phyloP scores from a whole-genome alignment of 23 red algal species.

The Gracilaria gracilis region DNA sequence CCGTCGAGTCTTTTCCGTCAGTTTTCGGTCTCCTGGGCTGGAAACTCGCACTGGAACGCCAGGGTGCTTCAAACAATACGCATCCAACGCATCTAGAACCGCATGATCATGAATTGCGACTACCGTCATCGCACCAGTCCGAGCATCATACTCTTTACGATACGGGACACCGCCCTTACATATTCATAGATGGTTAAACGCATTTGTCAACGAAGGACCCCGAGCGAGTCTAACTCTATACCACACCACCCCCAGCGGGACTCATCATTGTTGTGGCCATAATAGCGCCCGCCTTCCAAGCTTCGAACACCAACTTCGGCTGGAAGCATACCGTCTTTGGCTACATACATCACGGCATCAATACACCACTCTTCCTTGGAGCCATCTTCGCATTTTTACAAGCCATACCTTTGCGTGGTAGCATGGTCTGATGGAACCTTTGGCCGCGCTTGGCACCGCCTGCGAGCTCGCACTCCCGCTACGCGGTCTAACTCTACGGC shows the following conservation, averaged over 20 bases:
- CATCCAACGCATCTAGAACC: not conserved
- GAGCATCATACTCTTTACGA: not conserved
- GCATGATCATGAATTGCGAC: not conserved
- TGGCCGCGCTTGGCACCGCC: too few species aligned
- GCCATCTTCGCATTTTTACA: too few species aligned
- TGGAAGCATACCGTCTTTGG: too few species aligned
- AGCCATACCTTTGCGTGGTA: too few species aligned
- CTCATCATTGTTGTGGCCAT: not conserved
- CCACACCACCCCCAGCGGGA: not conserved
- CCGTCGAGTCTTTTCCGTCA: not conserved
- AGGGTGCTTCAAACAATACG: not conserved
- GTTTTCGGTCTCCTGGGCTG: not conserved
- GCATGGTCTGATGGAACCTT: too few species aligned
- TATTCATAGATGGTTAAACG: not conserved
- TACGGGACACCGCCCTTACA: not conserved
- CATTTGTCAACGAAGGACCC: not conserved
- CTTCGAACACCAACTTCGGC: not conserved
- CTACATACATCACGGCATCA: too few species aligned
- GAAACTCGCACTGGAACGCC: not conserved
- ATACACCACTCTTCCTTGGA: too few species aligned
- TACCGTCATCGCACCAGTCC: not conserved
- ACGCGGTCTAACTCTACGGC: too few species aligned
- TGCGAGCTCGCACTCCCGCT: too few species aligned
- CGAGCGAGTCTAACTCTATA: not conserved
- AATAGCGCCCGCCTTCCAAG: not conserved